Percentiles rank a stretch among this genome's conserved stretches.
These are phyloP conservation scores for Tolypocladium sp. DNA, from an alignment of 2,329 filamentous ascomycete genomes.

Conservation along the genomic window DNA sequence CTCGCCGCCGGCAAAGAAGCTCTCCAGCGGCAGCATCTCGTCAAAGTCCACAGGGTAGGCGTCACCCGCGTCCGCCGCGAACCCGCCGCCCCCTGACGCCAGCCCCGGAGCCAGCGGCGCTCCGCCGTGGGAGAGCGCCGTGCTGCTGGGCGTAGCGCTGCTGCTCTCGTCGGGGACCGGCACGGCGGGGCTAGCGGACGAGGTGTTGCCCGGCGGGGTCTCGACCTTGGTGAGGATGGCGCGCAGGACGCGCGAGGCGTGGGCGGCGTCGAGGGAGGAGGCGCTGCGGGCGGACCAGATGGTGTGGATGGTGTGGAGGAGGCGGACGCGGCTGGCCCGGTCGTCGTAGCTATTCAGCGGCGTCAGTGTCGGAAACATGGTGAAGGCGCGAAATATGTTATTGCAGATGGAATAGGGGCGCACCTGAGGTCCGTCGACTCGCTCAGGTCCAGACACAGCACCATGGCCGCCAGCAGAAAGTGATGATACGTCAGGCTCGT, in stretches of 20 bases:
- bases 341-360: constrained; percentile 14
- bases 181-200: not conserved
- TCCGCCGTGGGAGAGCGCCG: not conserved
- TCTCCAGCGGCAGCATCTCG: constrained; percentile 26
- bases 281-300: constrained; percentile 31
- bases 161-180: not conserved
- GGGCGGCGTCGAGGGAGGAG: constrained; percentile 30
- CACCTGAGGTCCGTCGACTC: constrained; percentile 29
- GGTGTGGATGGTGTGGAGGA: constrained; percentile 29
- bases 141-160: constrained; percentile 1
- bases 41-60: constrained; percentile 17
- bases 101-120: not conserved
- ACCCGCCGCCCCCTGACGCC: not conserved
- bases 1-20: constrained; percentile 21
- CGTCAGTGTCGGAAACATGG: not conserved
- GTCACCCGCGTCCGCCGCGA: not conserved
- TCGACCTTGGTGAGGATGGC: constrained; percentile 31
- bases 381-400: not conserved
- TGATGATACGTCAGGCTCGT: constrained; percentile 44
- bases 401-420: not conserved
- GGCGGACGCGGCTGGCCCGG: constrained; percentile 22
- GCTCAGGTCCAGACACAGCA: constrained; percentile 43
- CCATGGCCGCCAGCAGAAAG: constrained; percentile 51
- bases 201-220: constrained; percentile 1
- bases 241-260: constrained; percentile 31